phyloP scores from a whole-genome alignment of 495 filamentous ascomycete genomes.

The Penicillium bialowiezense region DNA sequence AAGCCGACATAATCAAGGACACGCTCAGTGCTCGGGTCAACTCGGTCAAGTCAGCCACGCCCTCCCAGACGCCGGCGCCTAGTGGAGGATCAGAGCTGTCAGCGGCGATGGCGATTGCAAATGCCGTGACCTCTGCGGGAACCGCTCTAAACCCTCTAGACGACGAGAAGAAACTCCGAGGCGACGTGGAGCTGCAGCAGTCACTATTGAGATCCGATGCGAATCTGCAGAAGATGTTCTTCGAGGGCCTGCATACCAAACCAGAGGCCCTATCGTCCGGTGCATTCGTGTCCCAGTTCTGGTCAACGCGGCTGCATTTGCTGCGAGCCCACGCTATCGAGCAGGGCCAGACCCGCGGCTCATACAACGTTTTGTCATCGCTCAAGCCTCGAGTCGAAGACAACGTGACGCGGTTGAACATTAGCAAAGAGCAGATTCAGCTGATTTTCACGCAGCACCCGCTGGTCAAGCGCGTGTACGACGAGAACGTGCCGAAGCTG shows the following conservation, averaged over 20 bases:
- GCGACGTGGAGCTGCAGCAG: conserved; percentile 75
- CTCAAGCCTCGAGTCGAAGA: conserved; percentile 80
- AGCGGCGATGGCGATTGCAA: conserved; percentile 59
- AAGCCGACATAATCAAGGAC: conserved; percentile 82
- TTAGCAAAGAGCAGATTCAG: conserved; percentile 88
- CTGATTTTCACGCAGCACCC: conserved; percentile 92
- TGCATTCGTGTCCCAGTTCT: conserved; percentile 87
- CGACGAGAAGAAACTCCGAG: conserved; percentile 70
- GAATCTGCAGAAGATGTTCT: conserved; percentile 72
- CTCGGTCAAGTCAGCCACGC: conserved; percentile 56
- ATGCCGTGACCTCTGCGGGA: conserved; percentile 45
- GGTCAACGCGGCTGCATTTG: conserved; percentile 79
- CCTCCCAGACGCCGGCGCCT: conserved; percentile 30
- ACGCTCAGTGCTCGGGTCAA: conserved; percentile 74
- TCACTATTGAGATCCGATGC: conserved; percentile 77
- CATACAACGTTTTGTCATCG: conserved; percentile 90
- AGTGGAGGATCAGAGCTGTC: conserved; percentile 40
- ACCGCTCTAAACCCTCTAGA: conserved; percentile 58
- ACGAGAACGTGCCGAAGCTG: conserved; percentile 86
- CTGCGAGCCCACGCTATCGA: conserved; percentile 90
- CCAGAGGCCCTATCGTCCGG: conserved; percentile 73
- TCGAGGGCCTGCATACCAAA: conserved; percentile 72
- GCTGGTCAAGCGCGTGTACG: conserved; percentile 84
- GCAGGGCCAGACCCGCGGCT: conserved; percentile 74
- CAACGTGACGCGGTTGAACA: conserved; percentile 72